Evolutionary conservation across 2,329 filamentous ascomycete genomes (phyloP).

Genomic region (Paracoccidioides lutzii): DNA sequence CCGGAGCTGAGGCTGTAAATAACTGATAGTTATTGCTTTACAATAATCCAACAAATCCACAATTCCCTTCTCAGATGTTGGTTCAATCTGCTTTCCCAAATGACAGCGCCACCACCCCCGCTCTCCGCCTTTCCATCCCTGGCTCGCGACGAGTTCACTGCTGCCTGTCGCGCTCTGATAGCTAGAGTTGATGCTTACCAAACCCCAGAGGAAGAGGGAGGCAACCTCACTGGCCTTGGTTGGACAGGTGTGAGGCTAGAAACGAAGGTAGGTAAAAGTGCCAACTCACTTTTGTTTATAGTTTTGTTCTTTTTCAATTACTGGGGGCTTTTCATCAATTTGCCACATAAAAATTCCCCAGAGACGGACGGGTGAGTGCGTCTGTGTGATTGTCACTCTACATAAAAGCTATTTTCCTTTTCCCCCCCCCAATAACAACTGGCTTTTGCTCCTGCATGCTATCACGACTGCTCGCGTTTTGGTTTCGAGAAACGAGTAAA

Average conservation of each 20-base stretch:
- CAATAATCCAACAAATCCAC: neutral
- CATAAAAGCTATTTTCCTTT: neutral
- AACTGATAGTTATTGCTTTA: neutral
- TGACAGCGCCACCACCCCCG: neutral
- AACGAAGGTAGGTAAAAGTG: neutral
- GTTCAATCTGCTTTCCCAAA: neutral
- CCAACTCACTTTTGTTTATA: neutral
- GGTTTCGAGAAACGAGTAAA: neutral
- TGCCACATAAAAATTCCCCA: neutral
- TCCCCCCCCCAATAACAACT: neutral
- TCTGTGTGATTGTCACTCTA: neutral
- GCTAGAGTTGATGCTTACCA: neutral
- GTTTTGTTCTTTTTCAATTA: neutral
- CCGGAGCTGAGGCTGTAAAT: too few species aligned
- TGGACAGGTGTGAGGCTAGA: slow-evolving; percentile 4
- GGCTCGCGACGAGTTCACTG: slow-evolving; percentile 2
- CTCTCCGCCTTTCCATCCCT: slow-evolving; percentile 5
- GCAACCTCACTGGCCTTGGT: neutral
- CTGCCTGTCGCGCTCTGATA: slow-evolving; percentile 3
- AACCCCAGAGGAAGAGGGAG: neutral
- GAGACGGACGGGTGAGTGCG: neutral
- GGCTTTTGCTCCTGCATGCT: neutral
- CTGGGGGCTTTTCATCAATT: neutral
- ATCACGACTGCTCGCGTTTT: neutral
- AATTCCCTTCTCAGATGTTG: neutral